Evolutionary conservation across 1,139 yeast genomes (phyloP), one percentile per base, ranked within the genome.

Genomic region (Saccharomyces hybrid): DNA sequence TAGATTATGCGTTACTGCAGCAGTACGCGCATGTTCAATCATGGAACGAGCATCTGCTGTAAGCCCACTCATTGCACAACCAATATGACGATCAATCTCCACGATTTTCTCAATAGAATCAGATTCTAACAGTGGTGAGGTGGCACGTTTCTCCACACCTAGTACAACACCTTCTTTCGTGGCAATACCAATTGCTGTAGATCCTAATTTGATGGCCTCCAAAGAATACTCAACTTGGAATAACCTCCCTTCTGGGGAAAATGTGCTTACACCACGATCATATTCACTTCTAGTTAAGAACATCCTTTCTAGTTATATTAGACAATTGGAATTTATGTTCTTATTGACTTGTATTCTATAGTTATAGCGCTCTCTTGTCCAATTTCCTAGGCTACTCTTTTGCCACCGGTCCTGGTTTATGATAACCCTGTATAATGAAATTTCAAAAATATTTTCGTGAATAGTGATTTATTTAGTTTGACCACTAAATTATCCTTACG

Each of bases 41-140:
- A 95, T 90, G 32, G 96, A 88, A 67, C 99, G 80, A 20, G 99
- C 99, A 75, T 95, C 99, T 3, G 99, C 99, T 1, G 99, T 93
- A 62, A 95, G 79, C 7, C 99, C 99, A 61, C 95, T 85, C 97
- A 95, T 93, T 66, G 99, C 99, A 75, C 97, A 90, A 48, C 99
- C 99, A 57, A 95, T 84, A 71, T 95, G 99, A 54, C 77, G 77
- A 68, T 95, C 99, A 56, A 95, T 85, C 71, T 95, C 99, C 61
- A 93, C 89, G 62, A 93, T 91, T 74, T 95, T 95, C 71, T 95
- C 99, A 71, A 95, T 91, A 50, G 96, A 88, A 34, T 93, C 85
- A 46, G 93, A 85, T 71, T 95, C 99, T 57, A 95, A 79, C 59
- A 95, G 76, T 11, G 96, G 81, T 20, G 98, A 90, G 0, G 97